phyloP scores from a whole-genome alignment of 768 basidiomycete species.

The Psilocybe azurescens region DNA sequence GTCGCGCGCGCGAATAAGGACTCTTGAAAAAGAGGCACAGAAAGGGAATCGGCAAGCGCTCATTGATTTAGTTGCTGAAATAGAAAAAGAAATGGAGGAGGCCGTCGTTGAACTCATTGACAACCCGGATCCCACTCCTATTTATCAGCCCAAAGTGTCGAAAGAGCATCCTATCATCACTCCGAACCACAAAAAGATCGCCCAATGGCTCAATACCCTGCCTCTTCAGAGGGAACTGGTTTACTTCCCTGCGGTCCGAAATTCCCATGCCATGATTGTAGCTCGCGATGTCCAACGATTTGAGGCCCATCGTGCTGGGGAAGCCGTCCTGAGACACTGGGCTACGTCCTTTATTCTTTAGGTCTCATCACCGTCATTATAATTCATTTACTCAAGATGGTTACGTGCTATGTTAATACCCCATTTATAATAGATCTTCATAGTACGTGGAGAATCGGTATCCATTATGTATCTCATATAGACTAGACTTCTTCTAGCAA shows the following conservation, averaged over 20 bases:
- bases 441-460: not conserved
- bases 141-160: conserved; percentile 23
- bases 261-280: conserved; percentile 76
- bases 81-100: conserved; percentile 68
- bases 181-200: conserved; percentile 60
- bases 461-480: not conserved
- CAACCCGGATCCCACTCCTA: conserved; percentile 35
- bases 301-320: conserved; percentile 60
- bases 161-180: conserved; percentile 53
- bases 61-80: conserved; percentile 54
- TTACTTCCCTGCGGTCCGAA: conserved; percentile 62
- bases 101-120: conserved; percentile 67
- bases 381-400: not conserved
- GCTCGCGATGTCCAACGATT: conserved; percentile 70
- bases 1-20: conserved; percentile 68
- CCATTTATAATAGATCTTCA: not conserved
- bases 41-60: conserved; percentile 50
- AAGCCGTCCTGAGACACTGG: conserved; percentile 75
- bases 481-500: not conserved
- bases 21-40: conserved; percentile 62
- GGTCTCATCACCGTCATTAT: not conserved
- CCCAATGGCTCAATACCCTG: conserved; percentile 65
- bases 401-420: no score
- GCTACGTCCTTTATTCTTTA: conserved; percentile 58
- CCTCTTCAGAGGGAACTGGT: conserved; percentile 76